A percentile compares a stretch with the other conserved stretches of the same genome.
Evolutionary conservation across 495 filamentous ascomycete species (phyloP).

Genomic region (Staphylotrichum longicolle): DNA sequence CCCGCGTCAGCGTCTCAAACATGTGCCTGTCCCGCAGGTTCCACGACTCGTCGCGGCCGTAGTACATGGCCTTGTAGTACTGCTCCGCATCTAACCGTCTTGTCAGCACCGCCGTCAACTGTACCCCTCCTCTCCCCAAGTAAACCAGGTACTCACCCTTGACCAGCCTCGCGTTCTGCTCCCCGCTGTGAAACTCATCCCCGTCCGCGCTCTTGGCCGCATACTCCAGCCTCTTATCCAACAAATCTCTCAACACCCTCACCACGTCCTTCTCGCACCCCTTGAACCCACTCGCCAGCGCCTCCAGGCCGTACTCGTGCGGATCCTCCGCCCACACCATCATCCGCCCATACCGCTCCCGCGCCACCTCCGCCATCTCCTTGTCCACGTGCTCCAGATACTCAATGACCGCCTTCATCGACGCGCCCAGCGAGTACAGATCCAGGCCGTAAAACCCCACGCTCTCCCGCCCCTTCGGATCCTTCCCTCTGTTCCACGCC

Average conservation of each 20-base stretch:
- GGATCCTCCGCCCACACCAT: conserved; percentile 55
- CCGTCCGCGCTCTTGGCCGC: conserved; percentile 36
- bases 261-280: conserved; percentile 52
- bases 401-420: conserved; percentile 51
- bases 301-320: conserved; percentile 50
- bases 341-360: conserved; percentile 48
- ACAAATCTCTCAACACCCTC: conserved; percentile 46
- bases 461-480: conserved; percentile 30
- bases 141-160: conserved; percentile 27
- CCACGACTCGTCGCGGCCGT: conserved; percentile 55
- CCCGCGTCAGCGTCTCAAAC: conserved; percentile 53
- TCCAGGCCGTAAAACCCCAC: conserved; percentile 57
- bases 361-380: conserved; percentile 45
- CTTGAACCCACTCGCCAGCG: conserved; percentile 42
- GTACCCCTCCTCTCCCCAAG: not conserved
- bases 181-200: conserved; percentile 53
- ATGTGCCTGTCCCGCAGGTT: conserved; percentile 59
- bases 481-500: conserved; percentile 40
- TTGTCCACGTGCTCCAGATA: conserved; percentile 54
- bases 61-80: conserved; percentile 61
- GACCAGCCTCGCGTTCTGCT: conserved; percentile 57
- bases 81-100: conserved; percentile 47
- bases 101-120: not conserved
- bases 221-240: conserved; percentile 49
- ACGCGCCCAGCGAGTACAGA: conserved; percentile 54